These are phyloP conservation scores for Phylloporus sp. DNA, from an alignment of 768 basidiomycete species.

Conservation along the genomic window DNA sequence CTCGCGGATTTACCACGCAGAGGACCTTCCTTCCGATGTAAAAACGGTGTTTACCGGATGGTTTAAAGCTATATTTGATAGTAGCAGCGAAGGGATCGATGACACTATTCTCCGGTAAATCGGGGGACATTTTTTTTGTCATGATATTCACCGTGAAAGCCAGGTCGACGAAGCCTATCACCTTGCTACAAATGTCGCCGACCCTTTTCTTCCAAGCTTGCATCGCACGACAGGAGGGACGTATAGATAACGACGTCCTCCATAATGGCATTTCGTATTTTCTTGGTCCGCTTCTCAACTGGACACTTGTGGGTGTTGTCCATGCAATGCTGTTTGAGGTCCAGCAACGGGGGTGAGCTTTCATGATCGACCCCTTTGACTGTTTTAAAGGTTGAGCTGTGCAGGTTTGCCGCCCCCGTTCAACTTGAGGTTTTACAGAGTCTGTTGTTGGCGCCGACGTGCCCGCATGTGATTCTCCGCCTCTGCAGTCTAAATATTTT, in stretches of 20 bases:
- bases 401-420: slow-evolving; percentile 44
- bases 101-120: slow-evolving; percentile 65
- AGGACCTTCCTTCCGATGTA: slow-evolving; percentile 43
- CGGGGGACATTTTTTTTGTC: not conserved
- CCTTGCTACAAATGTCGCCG: slow-evolving; percentile 62
- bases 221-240: slow-evolving; percentile 39
- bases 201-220: slow-evolving; percentile 67
- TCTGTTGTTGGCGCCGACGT: slow-evolving; percentile 58
- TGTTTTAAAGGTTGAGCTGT: not conserved
- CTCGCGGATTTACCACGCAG: slow-evolving; percentile 38
- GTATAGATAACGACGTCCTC: slow-evolving; percentile 64
- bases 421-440: slow-evolving; percentile 66
- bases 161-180: slow-evolving; percentile 70
- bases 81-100: slow-evolving; percentile 75
- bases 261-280: slow-evolving; percentile 79
- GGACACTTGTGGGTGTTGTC: slow-evolving; percentile 77
- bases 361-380: not conserved
- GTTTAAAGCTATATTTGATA: slow-evolving; percentile 79
- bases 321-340: slow-evolving; percentile 61
- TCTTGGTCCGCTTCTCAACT: slow-evolving; percentile 64
- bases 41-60: slow-evolving; percentile 48
- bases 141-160: slow-evolving; percentile 1
- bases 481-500: slow-evolving; percentile 58
- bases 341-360: slow-evolving; percentile 48
- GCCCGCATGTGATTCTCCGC: slow-evolving; percentile 62